Evolutionary conservation across 2,329 filamentous ascomycete genomes (phyloP).

Genomic region (Sordariomycetes sp.): DNA sequence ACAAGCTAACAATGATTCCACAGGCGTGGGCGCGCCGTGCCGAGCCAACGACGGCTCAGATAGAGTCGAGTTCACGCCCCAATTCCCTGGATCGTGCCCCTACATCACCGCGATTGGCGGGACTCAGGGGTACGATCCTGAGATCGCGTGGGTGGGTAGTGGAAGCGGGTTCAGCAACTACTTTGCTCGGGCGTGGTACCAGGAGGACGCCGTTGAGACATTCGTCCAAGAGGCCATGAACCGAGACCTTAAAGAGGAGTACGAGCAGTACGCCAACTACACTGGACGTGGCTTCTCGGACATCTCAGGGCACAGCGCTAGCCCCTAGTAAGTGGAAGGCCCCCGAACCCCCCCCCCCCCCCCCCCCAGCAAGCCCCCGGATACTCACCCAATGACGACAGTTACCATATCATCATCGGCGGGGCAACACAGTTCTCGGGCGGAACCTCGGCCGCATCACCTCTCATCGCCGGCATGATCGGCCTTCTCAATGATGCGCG

Average conservation of each 20-base stretch:
- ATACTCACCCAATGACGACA: background rate
- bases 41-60: conserved; percentile 24
- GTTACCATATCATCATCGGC: conserved; percentile 21
- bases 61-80: conserved; percentile 20
- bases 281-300: conserved; percentile 50
- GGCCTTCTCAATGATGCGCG: conserved; percentile 54
- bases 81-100: conserved; percentile 34
- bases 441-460: conserved; percentile 42
- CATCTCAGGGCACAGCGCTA: conserved; percentile 42
- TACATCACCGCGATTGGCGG: conserved; percentile 54
- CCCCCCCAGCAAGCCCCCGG: background rate
- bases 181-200: conserved; percentile 30
- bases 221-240: conserved; percentile 21
- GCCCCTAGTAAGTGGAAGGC: conserved; percentile 1
- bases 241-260: conserved; percentile 30
- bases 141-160: conserved; percentile 40
- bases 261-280: conserved; percentile 32
- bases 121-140: conserved; percentile 38
- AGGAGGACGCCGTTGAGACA: conserved; percentile 31
- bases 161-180: conserved; percentile 39
- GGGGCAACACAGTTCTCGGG: conserved; percentile 14
- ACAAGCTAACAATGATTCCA: background rate
- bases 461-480: conserved; percentile 52
- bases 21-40: conserved; percentile 23
- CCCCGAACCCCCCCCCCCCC: background rate